Evolutionary conservation across 306 rosid genomes (phyloP), one percentile per base, ranked within the genome.

Genomic region (Quercus parvula): DNA sequence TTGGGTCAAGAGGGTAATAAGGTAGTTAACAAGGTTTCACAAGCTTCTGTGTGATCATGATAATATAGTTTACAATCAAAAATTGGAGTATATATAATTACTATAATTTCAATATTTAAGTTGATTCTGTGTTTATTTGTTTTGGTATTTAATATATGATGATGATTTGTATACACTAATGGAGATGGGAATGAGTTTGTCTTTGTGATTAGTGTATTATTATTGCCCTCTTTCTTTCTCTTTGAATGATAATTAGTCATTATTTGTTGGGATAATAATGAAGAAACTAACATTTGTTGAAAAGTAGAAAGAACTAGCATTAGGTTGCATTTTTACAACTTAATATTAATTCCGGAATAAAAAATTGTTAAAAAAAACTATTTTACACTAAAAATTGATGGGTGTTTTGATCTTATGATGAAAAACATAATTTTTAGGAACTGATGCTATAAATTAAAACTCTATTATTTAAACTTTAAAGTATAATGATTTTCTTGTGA

Each of bases 1-100:
- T 41, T 91, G 90, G 89, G 97, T 22, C 94, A 86, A n/a, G 98
- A 91, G 38, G 89, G 77, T 59, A 91, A 91, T 59, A 91, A 91
- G 87, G 86, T 77, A 35, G 90, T 89, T 58, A 78, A 76, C 84
- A 95, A 90, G 88, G 84, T 91, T 77, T 85, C 98, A 2, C 97
- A 90, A 75, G 89, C 90, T 68, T 87, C 90, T 1, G 90, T 80
- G 83, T 94, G 94, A 94, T 78, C 57, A 77, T 70, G 1, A 55
- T 73, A 33, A 35, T 68, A 35, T 68, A 33, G 38, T 8, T 67
- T 19, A 5, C 72, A 35, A 49, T 2, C 4, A 33, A 25, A 68
- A 8, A 68, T 10, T 35, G 19, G 15, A 0, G 20, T 9, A 66
- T 18, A 49, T 66, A 68, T 35, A 68, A n/a, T 68, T 18, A 68